Evolutionary conservation across 495 filamentous ascomycete genomes (phyloP), one percentile per base, ranked within the genome.

Genomic region (Trichoderma reesei): DNA sequence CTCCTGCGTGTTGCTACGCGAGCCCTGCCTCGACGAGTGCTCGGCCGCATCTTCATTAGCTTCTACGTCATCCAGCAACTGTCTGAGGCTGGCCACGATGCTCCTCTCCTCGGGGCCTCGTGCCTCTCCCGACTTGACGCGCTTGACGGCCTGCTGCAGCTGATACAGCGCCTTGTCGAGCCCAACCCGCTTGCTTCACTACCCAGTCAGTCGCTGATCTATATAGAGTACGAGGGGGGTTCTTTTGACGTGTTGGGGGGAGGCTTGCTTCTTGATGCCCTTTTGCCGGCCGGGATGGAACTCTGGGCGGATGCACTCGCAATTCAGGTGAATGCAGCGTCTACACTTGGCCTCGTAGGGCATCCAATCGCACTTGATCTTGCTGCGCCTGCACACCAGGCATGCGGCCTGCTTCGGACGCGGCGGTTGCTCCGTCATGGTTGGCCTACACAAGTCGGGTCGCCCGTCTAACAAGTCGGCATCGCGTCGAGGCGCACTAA

Each of bases 231-330:
- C 26, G 26, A 31, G 20, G n/a, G 39, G 31, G 31, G 60, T 18
- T 44, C 18, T 46, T 41, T 26, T 26, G 26, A 26, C 26, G 31
- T 46, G 3, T 39, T 14, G n/a, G 60, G 44, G 44, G 60, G 64
- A 26, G 41, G 72, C 82, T 76, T 71, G 86, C 87, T 90, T 90
- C 70, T 89, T 88, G 51, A 89, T 85, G 3, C 88, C 88, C 71
- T 89, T 89, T 65, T 88, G 86, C 64, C 88, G 77, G 9, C 88
- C 88, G 10, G 89, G 79, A 60, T 87, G 86, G 72, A 89, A 87
- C 44, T 81, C 83, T 3, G 87, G 87, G 10, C 88, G 82, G 10
- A 86, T 75, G 70, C 88, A 89, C 54, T 88, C 82, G 2, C 77
- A 72, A 41, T 78, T 73, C 20, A 79, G 72, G 65, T 85, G 82